A percentile compares a stretch with the other conserved stretches of the same genome.
Evolutionary conservation across 805 yeast genomes (phyloP).

Genomic region (Starmerella roubikii): DNA sequence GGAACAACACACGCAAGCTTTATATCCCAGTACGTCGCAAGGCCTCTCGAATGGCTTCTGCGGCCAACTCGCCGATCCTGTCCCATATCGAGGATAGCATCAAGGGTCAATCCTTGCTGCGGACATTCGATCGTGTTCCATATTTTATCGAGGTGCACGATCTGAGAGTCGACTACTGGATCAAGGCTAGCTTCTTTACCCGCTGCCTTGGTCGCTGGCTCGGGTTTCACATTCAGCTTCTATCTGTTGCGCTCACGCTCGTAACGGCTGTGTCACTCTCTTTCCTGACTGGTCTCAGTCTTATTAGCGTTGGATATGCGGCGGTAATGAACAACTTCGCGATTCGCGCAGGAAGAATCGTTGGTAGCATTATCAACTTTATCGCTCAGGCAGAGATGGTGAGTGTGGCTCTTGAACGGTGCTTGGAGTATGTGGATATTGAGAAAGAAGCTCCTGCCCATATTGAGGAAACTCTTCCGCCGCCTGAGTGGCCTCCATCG

Average conservation of each 20-base stretch:
- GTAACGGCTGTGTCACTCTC: slow-evolving; percentile 68
- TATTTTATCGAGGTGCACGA: slow-evolving; percentile 39
- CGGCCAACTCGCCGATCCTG: slow-evolving; percentile 61
- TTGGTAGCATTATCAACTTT: slow-evolving; percentile 85
- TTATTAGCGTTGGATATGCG: slow-evolving; percentile 68
- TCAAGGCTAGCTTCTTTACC: slow-evolving; percentile 47
- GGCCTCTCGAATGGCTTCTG: slow-evolving; percentile 54
- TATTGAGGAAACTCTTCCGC: slow-evolving; percentile 55
- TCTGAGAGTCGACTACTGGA: slow-evolving; percentile 21
- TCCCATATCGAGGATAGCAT: slow-evolving; percentile 74
- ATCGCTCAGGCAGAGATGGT: slow-evolving; percentile 87
- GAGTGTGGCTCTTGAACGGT: slow-evolving; percentile 74
- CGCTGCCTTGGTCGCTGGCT: slow-evolving; percentile 84
- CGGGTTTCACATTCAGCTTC: slow-evolving; percentile 70
- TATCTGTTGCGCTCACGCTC: slow-evolving; percentile 69
- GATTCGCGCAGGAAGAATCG: slow-evolving; percentile 66
- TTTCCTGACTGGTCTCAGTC: slow-evolving; percentile 42
- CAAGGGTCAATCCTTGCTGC: slow-evolving; percentile 59
- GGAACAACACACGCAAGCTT: slow-evolving; percentile 51
- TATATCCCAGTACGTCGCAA: slow-evolving; percentile 63
- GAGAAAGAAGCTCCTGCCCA: slow-evolving; percentile 73
- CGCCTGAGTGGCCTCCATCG: slow-evolving; percentile 52
- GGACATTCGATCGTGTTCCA: slow-evolving; percentile 52
- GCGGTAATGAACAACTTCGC: slow-evolving; percentile 85
- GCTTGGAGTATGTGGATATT: slow-evolving; percentile 67